Evolutionary conservation across 805 yeast species (phyloP), one percentile per base, ranked within the genome.

Genomic region (Ogataea henricii): DNA sequence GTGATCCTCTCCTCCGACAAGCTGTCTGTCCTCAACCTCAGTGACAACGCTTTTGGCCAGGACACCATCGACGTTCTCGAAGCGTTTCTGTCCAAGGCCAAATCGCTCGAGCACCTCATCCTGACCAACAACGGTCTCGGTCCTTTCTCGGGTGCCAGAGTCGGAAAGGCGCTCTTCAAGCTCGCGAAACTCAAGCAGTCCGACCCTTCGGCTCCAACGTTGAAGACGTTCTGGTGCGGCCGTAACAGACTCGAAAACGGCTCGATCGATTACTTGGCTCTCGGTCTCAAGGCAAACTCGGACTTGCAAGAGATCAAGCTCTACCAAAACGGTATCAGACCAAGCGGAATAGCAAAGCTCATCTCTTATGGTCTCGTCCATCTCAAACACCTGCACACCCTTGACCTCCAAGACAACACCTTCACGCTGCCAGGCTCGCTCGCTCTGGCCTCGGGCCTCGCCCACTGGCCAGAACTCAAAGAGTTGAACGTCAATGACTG

Each of bases 61-160:
- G 95, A 94, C 63, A 87, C 98, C 20, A 89, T 94, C 52, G 96
- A 86, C 49, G 95, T 94, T 7, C 76, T 94, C 47, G 96, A 94
- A 64, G 76, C 73, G 22, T 90, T 84, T 59, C 73, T 94, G 49
- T 72, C 87, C 10, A 76, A 84, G 58, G 96, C 92, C 29, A 77
- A 81, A 14, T 82, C 95, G 21, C 71, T 94, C 47, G 86, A 88
- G 68, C 97, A 94, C 65, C 78, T 94, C 66, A 83, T 89, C 56
- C 74, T 94, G 53, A 85, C 97, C 40, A 94, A 94, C 70, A 94
- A 94, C 67, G 99, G 99, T 47, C 85, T 94, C 82, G 99, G 99
- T 29, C 99, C 99, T 21, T 87, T 87, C 65, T 96, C 98, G 0
- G 99, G 99, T 59, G 85, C 92, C 48, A 81, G 96, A 65, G 87